Evolutionary conservation across 169 alveolate genomes (phyloP).

Genomic region (Cryptosporidium parvum): DNA sequence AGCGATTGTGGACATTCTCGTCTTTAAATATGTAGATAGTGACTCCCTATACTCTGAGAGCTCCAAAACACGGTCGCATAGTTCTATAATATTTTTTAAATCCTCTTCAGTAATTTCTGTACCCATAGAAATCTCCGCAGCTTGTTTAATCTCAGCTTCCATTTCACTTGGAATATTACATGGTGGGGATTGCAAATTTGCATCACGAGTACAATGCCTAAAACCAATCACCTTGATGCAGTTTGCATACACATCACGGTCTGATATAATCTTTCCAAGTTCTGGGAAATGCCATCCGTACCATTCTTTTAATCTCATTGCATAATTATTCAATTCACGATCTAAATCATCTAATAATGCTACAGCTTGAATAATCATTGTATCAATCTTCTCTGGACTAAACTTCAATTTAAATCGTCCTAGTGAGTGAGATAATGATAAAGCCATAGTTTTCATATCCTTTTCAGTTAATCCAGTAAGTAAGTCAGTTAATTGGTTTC

Average conservation of each 20-base stretch:
- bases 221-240: conserved; percentile 91
- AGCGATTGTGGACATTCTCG: conserved; percentile 99
- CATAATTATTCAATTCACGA: conserved; percentile 97
- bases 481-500: conserved; percentile 85
- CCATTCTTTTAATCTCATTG: conserved; percentile 98
- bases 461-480: conserved; percentile 89
- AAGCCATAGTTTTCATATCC: conserved; percentile 88
- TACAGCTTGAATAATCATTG: conserved; percentile 99
- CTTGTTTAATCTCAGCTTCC: conserved; percentile 95
- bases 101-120: conserved; percentile 98
- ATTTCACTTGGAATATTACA: conserved; percentile 93
- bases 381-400: conserved; percentile 98
- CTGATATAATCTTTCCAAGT: conserved; percentile 95
- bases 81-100: conserved; percentile 91
- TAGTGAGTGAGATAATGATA: conserved; percentile 91
- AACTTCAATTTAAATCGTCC: conserved; percentile 97
- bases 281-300: conserved; percentile 99
- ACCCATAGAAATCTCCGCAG: conserved; percentile 99
- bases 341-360: conserved; percentile 97
- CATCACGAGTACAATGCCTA: conserved; percentile 85
- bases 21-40: conserved; percentile 94
- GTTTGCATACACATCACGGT: conserved; percentile 92
- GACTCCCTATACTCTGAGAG: conserved; percentile 94
- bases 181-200: conserved; percentile 80
- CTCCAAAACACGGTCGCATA: conserved; percentile 95